These are phyloP conservation scores for Ceratocystis harringtonii DNA, from an alignment of 2,329 filamentous ascomycete genomes.

Conservation along the genomic window DNA sequence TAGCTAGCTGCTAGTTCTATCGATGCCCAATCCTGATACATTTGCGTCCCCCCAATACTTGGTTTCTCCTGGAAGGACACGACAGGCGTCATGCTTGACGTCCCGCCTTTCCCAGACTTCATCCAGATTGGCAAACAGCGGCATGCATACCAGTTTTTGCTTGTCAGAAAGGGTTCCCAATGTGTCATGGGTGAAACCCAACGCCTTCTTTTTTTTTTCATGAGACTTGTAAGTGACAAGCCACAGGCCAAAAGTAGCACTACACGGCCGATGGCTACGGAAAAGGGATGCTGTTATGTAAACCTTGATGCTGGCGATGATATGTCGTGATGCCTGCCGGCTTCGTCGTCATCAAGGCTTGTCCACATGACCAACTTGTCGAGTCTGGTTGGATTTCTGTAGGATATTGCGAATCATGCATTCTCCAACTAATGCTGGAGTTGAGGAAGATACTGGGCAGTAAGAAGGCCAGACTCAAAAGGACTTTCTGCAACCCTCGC, in stretches of 20 bases:
- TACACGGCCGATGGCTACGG: not conserved
- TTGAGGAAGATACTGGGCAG: not conserved
- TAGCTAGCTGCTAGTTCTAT: not conserved
- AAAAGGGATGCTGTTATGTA: not conserved
- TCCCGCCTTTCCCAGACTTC: not conserved
- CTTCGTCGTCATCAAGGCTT: constrained; percentile 2
- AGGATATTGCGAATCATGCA: not conserved
- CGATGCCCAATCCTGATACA: not conserved
- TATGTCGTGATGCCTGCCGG: constrained; percentile 1
- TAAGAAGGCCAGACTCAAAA: not conserved
- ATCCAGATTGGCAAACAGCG: not conserved
- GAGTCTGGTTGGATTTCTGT: not conserved
- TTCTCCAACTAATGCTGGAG: not conserved
- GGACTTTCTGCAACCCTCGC: not conserved
- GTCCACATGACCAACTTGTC: not conserved
- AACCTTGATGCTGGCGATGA: not conserved
- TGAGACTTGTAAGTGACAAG: not conserved
- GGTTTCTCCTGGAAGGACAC: not conserved
- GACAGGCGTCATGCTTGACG: not conserved
- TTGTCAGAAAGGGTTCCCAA: constrained; percentile 8
- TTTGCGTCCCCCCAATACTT: not conserved
- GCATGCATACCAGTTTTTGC: not conserved
- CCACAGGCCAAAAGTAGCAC: not conserved
- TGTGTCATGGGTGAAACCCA: constrained; percentile 1
- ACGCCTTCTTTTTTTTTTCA: not conserved